Base-by-base conservation (phyloP, 768 basidiomycete genomes). In the Porphyrellus cyaneotinctus region DNA sequence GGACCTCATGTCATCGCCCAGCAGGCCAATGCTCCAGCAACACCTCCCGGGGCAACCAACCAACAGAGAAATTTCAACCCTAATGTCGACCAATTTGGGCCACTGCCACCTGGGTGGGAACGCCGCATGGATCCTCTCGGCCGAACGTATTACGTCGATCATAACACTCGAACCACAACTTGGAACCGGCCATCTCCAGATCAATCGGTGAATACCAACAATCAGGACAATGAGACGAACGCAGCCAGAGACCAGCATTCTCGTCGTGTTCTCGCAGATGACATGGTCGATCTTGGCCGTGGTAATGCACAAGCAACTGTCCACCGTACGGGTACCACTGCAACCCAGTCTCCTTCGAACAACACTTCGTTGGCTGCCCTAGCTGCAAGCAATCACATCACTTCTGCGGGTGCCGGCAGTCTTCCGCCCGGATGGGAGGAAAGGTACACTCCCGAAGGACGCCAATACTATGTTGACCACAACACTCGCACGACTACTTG, bases 401-500 rank as follows among this genome's bases (percentile, higher is more conserved):
- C 89, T 10, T 82, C 83, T n/a, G 72, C 87, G 33, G 95, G 94
- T 4, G 76, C 82, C 1, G 95, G 97, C 2, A 86, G 84, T 49
- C 77, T 99, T 18, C 97, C 97, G 2, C 89, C 95, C 54, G 97
- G 97, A 2, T 99, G 97, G 97, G 97, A 99, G 68, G 97, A 98
- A 73, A 83, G 97, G 33, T 95, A 95, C 73, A 99, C 97, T 3
- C 94, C 95, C 0, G 97, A 99, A 73, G 97, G 97, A 18, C 84
- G 97, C 36, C 93, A 97, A 2, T 99, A 99, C 73, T 99, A 97
- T 70, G 97, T 99, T 45, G 97, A 99, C 69, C 97, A 99, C 75
- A 99, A 99, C 67, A 98, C 95, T 12, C 84, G 97, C 43, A 98
- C 97, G 18, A 98, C 97, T 30, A 99, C 97, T n/a, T 99, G 97